These are phyloP conservation scores for Podila minutissima DNA, from an alignment of 192 early-diverging fungal genomes.

Conservation along the genomic window DNA sequence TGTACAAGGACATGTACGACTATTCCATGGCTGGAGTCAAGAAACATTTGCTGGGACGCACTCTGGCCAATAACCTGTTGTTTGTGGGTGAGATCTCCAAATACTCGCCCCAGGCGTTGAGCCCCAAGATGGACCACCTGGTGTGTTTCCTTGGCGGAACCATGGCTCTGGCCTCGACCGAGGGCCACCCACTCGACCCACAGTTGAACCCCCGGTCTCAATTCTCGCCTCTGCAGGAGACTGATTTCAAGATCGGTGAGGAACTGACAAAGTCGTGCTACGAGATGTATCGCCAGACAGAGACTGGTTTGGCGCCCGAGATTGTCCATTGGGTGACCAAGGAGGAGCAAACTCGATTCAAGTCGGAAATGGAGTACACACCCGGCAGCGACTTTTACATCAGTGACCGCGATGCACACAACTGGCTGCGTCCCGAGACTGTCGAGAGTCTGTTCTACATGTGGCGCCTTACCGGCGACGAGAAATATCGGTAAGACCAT, in stretches of 20 bases:
- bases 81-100: constrained; percentile 70
- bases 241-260: constrained; percentile 75
- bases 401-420: constrained; percentile 69
- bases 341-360: constrained; percentile 33
- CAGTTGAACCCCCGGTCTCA: constrained; percentile 3
- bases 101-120: constrained; percentile 29
- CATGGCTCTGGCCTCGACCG: constrained; percentile 79
- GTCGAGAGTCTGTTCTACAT: constrained; percentile 88
- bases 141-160: constrained; percentile 91
- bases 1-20: constrained; percentile 77
- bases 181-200: constrained; percentile 56
- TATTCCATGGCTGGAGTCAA: constrained; percentile 71
- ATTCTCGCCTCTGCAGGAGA: constrained; percentile 20
- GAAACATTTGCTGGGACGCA: constrained; percentile 66
- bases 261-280: constrained; percentile 75
- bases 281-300: constrained; percentile 54
- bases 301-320: constrained; percentile 51
- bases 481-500: constrained; percentile 73
- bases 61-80: constrained; percentile 60
- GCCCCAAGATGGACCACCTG: constrained; percentile 87
- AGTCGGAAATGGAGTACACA: constrained; percentile 31
- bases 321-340: constrained; percentile 65
- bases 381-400: constrained; percentile 67
- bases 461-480: constrained; percentile 86
- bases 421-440: constrained; percentile 86